These are phyloP conservation scores for Craterostigma plantagineum DNA, from an alignment of 257 asterid genomes.

Conservation along the genomic window DNA sequence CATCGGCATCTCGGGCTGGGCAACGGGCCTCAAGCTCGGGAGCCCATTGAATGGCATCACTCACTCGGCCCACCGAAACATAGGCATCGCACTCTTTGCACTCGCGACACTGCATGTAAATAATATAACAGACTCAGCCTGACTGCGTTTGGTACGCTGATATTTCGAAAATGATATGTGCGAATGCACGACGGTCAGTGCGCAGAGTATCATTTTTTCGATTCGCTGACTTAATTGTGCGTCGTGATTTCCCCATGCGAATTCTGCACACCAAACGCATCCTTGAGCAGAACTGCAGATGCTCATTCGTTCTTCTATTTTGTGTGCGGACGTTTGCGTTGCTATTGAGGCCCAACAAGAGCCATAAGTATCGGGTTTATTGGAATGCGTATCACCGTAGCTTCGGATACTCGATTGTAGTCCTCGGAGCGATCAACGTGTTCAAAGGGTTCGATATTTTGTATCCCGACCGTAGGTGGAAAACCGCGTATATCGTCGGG, in stretches of 20 bases:
- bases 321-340: slow-evolving; percentile 38
- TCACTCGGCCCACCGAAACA: slow-evolving; percentile 34
- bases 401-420: slow-evolving; percentile 40
- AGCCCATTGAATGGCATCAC: slow-evolving; percentile 34
- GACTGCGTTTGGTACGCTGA: no score
- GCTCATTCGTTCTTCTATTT: background rate
- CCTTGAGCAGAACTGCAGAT: no score
- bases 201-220: no score
- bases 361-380: slow-evolving; percentile 57
- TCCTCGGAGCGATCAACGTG: slow-evolving; percentile 55
- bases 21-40: slow-evolving; percentile 71
- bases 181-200: no score
- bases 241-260: no score
- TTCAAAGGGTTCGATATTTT: slow-evolving; percentile 62
- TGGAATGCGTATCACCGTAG: slow-evolving; percentile 78
- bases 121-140: background rate
- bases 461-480: slow-evolving; percentile 53
- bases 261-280: no score
- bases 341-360: slow-evolving; percentile 63
- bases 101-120: slow-evolving; percentile 76
- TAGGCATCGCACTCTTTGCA: slow-evolving; percentile 65
- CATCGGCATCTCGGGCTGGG: slow-evolving; percentile 89
- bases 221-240: no score
- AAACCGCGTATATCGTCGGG: slow-evolving; percentile 26
- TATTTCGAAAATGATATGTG: background rate